These are phyloP conservation scores for Scheffersomyces lignosus DNA, from an alignment of 805 yeast species.

Conservation along the genomic window DNA sequence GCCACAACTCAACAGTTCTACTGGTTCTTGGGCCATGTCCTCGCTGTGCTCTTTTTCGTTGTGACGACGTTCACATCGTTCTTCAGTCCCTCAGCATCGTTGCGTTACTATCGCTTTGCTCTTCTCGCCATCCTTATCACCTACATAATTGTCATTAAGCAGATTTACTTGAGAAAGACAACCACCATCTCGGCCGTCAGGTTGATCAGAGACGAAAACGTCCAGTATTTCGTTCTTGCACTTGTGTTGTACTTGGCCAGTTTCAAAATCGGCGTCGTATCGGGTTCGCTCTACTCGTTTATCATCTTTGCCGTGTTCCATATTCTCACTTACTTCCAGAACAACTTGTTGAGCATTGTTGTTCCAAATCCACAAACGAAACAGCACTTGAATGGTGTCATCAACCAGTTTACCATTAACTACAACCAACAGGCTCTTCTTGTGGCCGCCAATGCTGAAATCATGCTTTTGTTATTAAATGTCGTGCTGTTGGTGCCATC, in stretches of 20 bases:
- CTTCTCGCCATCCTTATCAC: conserved; percentile 57
- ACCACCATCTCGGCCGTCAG: conserved; percentile 12
- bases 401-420: conserved; percentile 29
- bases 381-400: conserved; percentile 26
- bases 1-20: conserved; percentile 58
- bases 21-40: conserved; percentile 67
- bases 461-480: conserved; percentile 23
- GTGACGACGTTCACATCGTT: conserved; percentile 43
- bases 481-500: conserved; percentile 26
- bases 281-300: conserved; percentile 40
- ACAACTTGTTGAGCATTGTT: conserved; percentile 26
- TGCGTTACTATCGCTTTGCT: conserved; percentile 30
- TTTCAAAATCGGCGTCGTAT: conserved; percentile 32
- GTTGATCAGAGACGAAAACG: conserved; percentile 40
- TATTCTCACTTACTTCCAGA: conserved; percentile 37
- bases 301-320: conserved; percentile 39
- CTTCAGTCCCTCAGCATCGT: conserved; percentile 29
- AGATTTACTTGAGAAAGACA: conserved; percentile 48
- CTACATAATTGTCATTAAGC: conserved; percentile 62
- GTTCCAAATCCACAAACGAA: conserved; percentile 34
- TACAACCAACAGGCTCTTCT: conserved; percentile 37
- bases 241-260: conserved; percentile 27
- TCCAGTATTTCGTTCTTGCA: conserved; percentile 39
- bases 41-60: conserved; percentile 44
- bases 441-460: conserved; percentile 40